Base-by-base conservation (phyloP, 2,329 filamentous ascomycete genomes). In the Pseudonectria foliicola region DNA sequence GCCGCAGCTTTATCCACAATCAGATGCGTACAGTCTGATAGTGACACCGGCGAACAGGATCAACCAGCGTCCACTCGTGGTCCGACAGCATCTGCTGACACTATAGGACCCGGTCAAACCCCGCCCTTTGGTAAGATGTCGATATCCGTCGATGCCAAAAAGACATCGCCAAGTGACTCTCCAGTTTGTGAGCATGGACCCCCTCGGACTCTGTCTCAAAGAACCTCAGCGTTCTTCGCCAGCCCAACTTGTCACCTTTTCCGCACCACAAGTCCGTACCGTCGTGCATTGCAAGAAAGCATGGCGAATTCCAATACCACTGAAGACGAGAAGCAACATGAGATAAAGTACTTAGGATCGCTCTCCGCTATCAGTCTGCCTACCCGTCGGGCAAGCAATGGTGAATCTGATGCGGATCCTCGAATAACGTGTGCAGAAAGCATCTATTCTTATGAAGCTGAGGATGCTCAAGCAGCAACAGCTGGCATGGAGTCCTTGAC, bases 181-280 rank as follows among this genome's bases (percentile, higher is more conserved):
- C 18, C 18, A 21, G 18, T 8, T 21, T 21, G 28, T 24, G 25
- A 50, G n/a, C 21, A 42, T 21, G 43, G 51, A 14, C 40, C 45
- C 3, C 39, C 45, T 2, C 59, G 50, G 27, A 45, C 56, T 0
- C 39, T 67, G 6, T 63, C 62, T 0, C 59, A 67, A 32, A 59
- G 64, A 14, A 66, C 61, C 38, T 71, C 70, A 2, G 66, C 63
- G 0, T 71, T 74, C 44, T 73, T 73, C 44, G 69, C 65, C 2
- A 76, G 71, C 29, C 67, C 69, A 3, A 56, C 62, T 2, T 65
- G 63, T 12, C 67, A 73, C 39, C 54, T 75, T 1, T 75, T 77
- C 40, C 64, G 72, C 18, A 70, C 71, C 1, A 59, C 64, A 16
- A 79, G 73, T 35, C 73, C 74, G 1, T 80, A 71, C 44, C 67